These are phyloP conservation scores for Arachis stenosperma DNA, from an alignment of 306 rosid genomes.

Conservation along the genomic window DNA sequence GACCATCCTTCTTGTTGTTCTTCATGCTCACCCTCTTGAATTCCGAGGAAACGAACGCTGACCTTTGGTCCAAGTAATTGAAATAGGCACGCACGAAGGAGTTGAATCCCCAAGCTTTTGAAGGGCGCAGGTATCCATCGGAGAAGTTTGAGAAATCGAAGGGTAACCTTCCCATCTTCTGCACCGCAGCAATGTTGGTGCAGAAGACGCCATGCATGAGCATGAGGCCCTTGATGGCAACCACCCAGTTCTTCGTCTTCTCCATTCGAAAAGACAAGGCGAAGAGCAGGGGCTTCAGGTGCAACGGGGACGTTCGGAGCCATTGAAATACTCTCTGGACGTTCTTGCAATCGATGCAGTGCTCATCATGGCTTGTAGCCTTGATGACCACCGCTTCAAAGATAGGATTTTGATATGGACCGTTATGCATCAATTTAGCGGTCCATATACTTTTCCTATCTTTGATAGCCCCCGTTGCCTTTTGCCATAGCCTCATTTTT, in stretches of 20 bases:
- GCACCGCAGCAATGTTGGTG: slow-evolving; percentile 49
- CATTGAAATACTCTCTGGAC: slow-evolving; percentile 72
- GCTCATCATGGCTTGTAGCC: slow-evolving; percentile 83
- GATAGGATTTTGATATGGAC: slow-evolving; percentile 59
- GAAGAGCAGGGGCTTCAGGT: slow-evolving; percentile 58
- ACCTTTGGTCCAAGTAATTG: slow-evolving; percentile 61
- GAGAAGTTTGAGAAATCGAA: slow-evolving; percentile 70
- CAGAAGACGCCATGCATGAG: slow-evolving; percentile 81
- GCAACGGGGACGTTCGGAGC: slow-evolving; percentile 65
- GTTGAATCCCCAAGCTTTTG: slow-evolving; percentile 46
- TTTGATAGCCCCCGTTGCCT: slow-evolving; percentile 67
- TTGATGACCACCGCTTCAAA: slow-evolving; percentile 66
- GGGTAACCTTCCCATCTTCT: slow-evolving; percentile 65
- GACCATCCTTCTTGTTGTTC: not conserved
- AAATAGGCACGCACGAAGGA: slow-evolving; percentile 63
- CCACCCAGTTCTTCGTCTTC: slow-evolving; percentile 72
- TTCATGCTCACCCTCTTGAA: slow-evolving; percentile 10
- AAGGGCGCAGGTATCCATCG: slow-evolving; percentile 38
- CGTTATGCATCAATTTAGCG: slow-evolving; percentile 51
- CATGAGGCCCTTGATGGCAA: slow-evolving; percentile 86
- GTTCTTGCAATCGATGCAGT: slow-evolving; percentile 57
- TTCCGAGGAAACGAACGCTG: slow-evolving; percentile 38
- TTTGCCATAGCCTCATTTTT: slow-evolving; percentile 71
- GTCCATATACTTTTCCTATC: slow-evolving; percentile 74
- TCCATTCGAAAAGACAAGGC: slow-evolving; percentile 59